A percentile compares a stretch with the other conserved stretches of the same genome.
Evolutionary conservation across 495 filamentous ascomycete genomes (phyloP).

Genomic region (Neohortaea acidophila): DNA sequence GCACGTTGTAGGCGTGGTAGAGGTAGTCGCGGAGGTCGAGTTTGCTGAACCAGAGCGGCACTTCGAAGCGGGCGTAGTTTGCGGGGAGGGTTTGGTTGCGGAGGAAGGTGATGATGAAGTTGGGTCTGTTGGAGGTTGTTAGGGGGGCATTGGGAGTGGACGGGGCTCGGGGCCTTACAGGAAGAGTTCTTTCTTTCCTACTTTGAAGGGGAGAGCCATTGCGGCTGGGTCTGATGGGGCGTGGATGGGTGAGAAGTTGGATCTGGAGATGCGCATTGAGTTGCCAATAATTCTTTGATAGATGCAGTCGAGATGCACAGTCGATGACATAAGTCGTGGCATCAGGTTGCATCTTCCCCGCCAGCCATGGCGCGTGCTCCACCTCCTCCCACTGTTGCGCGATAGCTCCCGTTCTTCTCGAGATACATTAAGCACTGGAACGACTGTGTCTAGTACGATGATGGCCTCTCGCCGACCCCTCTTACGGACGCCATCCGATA

Average conservation of each 20-base stretch:
- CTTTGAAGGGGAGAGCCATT: conserved; percentile 9
- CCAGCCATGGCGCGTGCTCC: too few relatives aligned
- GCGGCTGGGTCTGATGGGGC: too few relatives aligned
- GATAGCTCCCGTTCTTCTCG: too few relatives aligned
- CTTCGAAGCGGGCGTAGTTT: conserved; percentile 66
- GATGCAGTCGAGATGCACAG: too few relatives aligned
- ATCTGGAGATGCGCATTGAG: too few relatives aligned
- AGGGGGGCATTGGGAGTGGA: conserved; percentile 1
- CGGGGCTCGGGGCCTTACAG: conserved; percentile 18
- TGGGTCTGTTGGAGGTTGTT: conserved; percentile 40
- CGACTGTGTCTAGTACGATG: too few relatives aligned
- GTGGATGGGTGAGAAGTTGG: too few relatives aligned
- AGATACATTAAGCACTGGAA: too few relatives aligned
- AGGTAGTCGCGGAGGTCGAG: conserved; percentile 86
- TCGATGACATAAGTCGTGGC: too few relatives aligned
- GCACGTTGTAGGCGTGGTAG: conserved; percentile 54
- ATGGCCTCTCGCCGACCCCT: conserved; percentile 1
- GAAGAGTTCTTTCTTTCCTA: conserved; percentile 27
- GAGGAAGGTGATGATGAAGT: conserved; percentile 60
- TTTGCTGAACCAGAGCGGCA: conserved; percentile 80
- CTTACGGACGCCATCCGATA: conserved; percentile 1
- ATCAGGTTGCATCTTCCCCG: too few relatives aligned
- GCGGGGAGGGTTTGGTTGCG: conserved; percentile 55
- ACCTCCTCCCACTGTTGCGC: too few relatives aligned
- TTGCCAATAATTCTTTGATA: too few relatives aligned